These are phyloP conservation scores for Trametes cubensis DNA, from an alignment of 768 basidiomycete genomes.

Conservation along the genomic window DNA sequence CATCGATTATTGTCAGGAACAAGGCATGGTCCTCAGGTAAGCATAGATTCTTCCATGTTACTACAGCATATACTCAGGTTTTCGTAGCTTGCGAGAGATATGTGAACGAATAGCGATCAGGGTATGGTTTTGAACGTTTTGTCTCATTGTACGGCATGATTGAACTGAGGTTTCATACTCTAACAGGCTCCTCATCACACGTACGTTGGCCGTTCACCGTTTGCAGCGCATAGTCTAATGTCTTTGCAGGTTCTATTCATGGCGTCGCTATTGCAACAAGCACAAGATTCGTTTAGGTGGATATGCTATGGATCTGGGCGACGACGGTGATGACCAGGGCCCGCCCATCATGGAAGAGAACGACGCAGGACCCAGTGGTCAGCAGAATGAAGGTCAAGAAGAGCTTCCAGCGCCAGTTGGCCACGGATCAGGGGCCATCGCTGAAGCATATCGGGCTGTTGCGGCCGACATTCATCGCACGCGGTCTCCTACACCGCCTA, in stretches of 20 bases:
- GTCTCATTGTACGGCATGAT: neutral
- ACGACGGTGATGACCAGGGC: constrained; percentile 33
- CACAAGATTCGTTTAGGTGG: constrained; percentile 89
- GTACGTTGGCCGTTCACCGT: constrained; percentile 42
- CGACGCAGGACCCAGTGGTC: constrained; percentile 47
- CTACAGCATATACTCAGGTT: neutral
- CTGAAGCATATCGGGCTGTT: constrained; percentile 46
- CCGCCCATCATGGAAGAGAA: constrained; percentile 28
- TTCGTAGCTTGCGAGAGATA: constrained; percentile 70
- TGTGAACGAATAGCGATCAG: constrained; percentile 87
- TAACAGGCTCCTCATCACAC: constrained; percentile 84
- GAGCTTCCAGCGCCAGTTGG: constrained; percentile 24
- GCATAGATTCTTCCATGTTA: neutral
- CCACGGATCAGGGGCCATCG: constrained; percentile 47
- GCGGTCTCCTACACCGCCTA: constrained; percentile 80
- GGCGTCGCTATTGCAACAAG: constrained; percentile 91
- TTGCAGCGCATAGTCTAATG: neutral
- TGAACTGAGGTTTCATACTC: neutral
- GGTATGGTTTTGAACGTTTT: constrained; percentile 40
- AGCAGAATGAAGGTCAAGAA: constrained; percentile 45
- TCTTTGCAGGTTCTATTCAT: constrained; percentile 74
- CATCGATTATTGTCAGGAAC: constrained; percentile 89
- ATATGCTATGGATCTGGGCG: constrained; percentile 73
- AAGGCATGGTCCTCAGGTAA: constrained; percentile 80
- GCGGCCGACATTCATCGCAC: constrained; percentile 49